These are phyloP conservation scores for Saccharomycopsis phalli DNA, from an alignment of 1,139 yeast species.

Conservation along the genomic window DNA sequence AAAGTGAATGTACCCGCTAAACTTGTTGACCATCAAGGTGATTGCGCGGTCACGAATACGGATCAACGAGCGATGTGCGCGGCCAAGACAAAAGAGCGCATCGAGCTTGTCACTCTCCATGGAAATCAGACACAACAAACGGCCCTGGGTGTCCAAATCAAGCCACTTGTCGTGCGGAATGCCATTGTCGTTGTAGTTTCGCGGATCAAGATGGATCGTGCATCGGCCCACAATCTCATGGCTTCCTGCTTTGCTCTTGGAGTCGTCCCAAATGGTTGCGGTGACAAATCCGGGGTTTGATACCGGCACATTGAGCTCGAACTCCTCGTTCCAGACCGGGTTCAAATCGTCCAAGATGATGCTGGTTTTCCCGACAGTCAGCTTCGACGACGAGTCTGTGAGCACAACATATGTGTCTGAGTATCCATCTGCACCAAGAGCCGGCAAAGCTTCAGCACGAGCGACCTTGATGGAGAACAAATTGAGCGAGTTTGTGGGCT, in stretches of 20 bases:
- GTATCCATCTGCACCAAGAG: conserved; percentile 42
- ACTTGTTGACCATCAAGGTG: conserved; percentile 58
- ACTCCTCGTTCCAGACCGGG: conserved; percentile 88
- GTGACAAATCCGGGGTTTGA: conserved; percentile 35
- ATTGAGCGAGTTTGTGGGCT: conserved; percentile 34
- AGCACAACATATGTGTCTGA: conserved; percentile 64
- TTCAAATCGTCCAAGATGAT: conserved; percentile 50
- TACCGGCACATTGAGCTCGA: conserved; percentile 45
- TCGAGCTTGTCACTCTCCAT: conserved; percentile 74
- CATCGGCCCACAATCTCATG: conserved; percentile 69
- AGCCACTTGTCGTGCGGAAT: conserved; percentile 52
- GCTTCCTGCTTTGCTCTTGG: conserved; percentile 32
- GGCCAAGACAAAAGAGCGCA: conserved; percentile 71
- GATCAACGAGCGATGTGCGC: conserved; percentile 56
- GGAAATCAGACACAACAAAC: conserved; percentile 53
- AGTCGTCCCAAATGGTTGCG: conserved; percentile 70
- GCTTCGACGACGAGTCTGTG: conserved; percentile 48
- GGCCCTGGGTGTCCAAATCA: conserved; percentile 64
- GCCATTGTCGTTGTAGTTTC: conserved; percentile 58
- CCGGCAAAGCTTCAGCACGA: conserved; percentile 62
- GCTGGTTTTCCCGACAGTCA: conserved; percentile 65
- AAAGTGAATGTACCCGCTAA: conserved; percentile 36
- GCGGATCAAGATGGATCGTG: conserved; percentile 53
- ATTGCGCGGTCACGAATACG: conserved; percentile 58
- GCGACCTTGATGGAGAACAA: conserved; percentile 59